Evolutionary conservation across 1,284 basidiomycete species (phyloP), one percentile per base, ranked within the genome.

Genomic region (Apiotrichum siamense): DNA sequence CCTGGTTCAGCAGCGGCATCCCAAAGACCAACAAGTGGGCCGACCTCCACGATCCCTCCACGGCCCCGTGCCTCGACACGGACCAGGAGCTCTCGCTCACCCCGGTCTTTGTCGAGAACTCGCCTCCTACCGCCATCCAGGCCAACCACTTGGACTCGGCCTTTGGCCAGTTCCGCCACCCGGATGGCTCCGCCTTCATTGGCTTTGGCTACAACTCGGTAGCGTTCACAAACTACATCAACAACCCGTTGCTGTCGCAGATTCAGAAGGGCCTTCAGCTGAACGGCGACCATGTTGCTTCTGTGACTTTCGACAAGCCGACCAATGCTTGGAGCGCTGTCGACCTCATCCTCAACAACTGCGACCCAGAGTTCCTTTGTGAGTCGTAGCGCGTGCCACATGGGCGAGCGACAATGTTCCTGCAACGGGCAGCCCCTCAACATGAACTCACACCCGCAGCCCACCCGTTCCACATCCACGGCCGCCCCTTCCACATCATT

Each of bases 401-500:
- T n/a, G n/a, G n/a, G n/a, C n/a, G n/a, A n/a, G n/a, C n/a, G n/a
- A n/a, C n/a, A n/a, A n/a, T n/a, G n/a, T n/a, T n/a, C n/a, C n/a
- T n/a, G n/a, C n/a, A 15, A 31, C 7, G 29, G 29, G 29, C 29
- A 31, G 15, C 29, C 29, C 15, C 15, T 31, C 29, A 31, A n/a
- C n/a, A n/a, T n/a, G n/a, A n/a, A n/a, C 29, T 31, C 9, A 31
- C 29, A 31, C 15, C 15, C 29, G 7, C 29, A 31, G 41, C 65
- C 35, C 74, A 75, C 52, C 74, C 74, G 1, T 69, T 63, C 52
- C 69, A 71, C 53, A 54, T 69, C 15, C 67, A 68, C 55, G 61
- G 58, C 4, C 44, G 50, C 36, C 47, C 50, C 5, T 62, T 66
- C 47, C 57, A 59, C 40, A 54, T 76, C 39, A 52, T 75, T 35